phyloP scores from a whole-genome alignment of 164 flowering plant genomes.

The Hamamelis virginiana region DNA sequence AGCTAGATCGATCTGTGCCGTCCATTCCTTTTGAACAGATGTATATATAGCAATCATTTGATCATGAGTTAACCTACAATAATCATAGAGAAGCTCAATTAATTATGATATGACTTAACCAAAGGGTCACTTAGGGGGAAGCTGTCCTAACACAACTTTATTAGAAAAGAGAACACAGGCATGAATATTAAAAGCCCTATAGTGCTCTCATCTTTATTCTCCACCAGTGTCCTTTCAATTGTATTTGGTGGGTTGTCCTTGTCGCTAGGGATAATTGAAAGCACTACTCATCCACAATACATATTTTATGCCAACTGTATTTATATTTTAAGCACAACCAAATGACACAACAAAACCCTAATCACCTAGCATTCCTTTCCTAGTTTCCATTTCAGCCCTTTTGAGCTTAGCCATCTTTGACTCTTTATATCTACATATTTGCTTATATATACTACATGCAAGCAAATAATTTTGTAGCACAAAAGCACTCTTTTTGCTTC shows the following conservation, averaged over 20 bases:
- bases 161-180: conserved; percentile 3
- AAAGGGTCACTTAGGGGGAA: not conserved
- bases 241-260: conserved; percentile 69
- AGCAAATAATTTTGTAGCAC: not conserved
- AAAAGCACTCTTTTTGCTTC: not conserved
- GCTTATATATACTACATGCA: not conserved
- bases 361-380: conserved; percentile 8
- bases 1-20: too few relatives aligned
- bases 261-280: conserved; percentile 66
- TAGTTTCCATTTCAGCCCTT: conserved; percentile 3
- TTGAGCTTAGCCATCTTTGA: not conserved
- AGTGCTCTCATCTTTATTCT: conserved; percentile 46
- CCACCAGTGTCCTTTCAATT: conserved; percentile 55
- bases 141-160: conserved; percentile 11
- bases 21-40: too few relatives aligned
- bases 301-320: conserved; percentile 39
- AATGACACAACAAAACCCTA: conserved; percentile 2
- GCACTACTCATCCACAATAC: conserved; percentile 43
- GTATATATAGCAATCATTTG: too few relatives aligned
- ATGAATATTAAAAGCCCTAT: conserved; percentile 1
- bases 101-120: conserved; percentile 11
- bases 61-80: not conserved
- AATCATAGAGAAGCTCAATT: conserved; percentile 3
- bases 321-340: not conserved
- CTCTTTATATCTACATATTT: too few relatives aligned